Evolutionary conservation across 345 rosid species (phyloP), one percentile per base, ranked within the genome.

Genomic region (Euphorbia peplus): DNA sequence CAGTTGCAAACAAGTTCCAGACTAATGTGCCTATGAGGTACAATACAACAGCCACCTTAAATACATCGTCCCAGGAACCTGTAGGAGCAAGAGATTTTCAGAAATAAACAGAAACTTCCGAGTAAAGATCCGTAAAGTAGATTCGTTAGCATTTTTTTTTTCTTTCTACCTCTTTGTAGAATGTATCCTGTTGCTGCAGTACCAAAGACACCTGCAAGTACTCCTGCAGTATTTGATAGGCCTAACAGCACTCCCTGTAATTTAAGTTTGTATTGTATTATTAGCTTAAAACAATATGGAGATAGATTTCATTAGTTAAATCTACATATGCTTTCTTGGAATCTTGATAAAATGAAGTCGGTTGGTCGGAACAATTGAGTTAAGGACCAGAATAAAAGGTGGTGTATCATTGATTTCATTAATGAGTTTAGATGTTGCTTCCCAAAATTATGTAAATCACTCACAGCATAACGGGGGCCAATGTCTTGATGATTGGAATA

Each of bases 51-150:
- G 95, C 82, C 61, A 91, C 95, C 88, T 88, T 89, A 71, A 95
- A 95, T 51, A 91, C 97, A 78, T 89, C 93, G 63, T 89, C 89
- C 99, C 97, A 95, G n/a, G 99, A 89, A 66, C 98, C 97, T 91
- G 78, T 64, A 60, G 35, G 54, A 16, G 42, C 32, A 16, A 50
- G 26, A 18, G 48, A 75, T 53, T 63, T 44, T 30, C 18, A 32
- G 39, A 44, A 62, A 52, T 47, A 44, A 26, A 60, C 11, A 44
- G 21, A 28, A 37, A 30, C 62, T 29, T n/a, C 63, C 16, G 30
- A 39, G 42, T 39, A 39, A 39, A 39, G 1, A 32, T 32, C 37
- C 37, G 4, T 32, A 6, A 6, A 32, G 37, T 32, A 32, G 37
- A 32, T 3, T 32, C 4, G 6, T 32, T 32, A 32, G 6, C 24